Evolutionary conservation across 768 basidiomycete species (phyloP).

Genomic region (Russula griseocarnosa): DNA sequence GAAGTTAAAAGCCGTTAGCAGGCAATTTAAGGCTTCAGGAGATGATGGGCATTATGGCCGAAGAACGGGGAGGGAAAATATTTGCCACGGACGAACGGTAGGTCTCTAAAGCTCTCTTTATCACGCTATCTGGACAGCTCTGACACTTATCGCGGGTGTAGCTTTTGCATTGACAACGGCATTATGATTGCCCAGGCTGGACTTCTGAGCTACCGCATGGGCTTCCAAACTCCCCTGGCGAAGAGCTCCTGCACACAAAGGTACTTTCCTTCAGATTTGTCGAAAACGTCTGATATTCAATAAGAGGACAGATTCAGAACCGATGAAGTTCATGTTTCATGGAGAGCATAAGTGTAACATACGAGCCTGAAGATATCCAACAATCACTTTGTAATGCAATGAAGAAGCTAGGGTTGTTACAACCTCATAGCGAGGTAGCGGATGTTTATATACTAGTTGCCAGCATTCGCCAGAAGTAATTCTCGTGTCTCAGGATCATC

Average conservation of each 20-base stretch:
- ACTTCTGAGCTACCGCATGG: slow-evolving; percentile 88
- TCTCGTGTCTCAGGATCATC: slow-evolving; percentile 48
- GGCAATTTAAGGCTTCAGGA: slow-evolving; percentile 91
- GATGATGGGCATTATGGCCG: slow-evolving; percentile 99
- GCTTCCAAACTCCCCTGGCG: slow-evolving; percentile 65
- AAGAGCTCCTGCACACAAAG: slow-evolving; percentile 92
- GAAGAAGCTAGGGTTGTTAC: not conserved
- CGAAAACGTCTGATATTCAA: slow-evolving; percentile 3
- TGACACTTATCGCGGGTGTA: not conserved
- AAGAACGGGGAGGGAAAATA: slow-evolving; percentile 80
- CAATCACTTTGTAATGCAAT: not conserved
- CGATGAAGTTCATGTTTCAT: slow-evolving; percentile 88
- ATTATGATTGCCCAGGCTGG: slow-evolving; percentile 99
- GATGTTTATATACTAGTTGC: slow-evolving; percentile 22
- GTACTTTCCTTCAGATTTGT: slow-evolving; percentile 38
- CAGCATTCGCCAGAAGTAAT: slow-evolving; percentile 50
- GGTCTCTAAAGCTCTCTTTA: slow-evolving; percentile 28
- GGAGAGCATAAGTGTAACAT: slow-evolving; percentile 54
- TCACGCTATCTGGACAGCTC: not conserved
- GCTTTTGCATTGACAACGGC: slow-evolving; percentile 98
- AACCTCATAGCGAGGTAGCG: not conserved
- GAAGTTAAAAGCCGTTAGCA: slow-evolving; percentile 33
- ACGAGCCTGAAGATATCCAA: not conserved
- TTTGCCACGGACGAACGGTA: slow-evolving; percentile 97
- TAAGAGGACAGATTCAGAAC: slow-evolving; percentile 71